Evolutionary conservation across 1,139 yeast genomes (phyloP).

Genomic region (Lodderomyces oxycetoniae): DNA sequence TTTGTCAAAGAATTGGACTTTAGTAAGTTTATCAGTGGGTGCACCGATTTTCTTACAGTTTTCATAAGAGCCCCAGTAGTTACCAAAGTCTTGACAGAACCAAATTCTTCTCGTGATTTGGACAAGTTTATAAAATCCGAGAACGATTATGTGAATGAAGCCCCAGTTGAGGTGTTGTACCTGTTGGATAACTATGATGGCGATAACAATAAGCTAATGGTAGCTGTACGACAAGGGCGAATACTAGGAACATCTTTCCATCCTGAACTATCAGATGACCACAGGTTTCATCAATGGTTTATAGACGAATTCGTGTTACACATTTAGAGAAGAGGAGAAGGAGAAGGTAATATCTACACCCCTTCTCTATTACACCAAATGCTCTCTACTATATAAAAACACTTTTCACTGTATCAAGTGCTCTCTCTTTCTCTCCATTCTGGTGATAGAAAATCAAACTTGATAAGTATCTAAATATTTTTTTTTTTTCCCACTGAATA

Average conservation of each 20-base stretch:
- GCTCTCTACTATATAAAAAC: no score
- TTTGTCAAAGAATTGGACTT: constrained; percentile 51
- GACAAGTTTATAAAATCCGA: constrained; percentile 19
- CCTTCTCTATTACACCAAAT: no score
- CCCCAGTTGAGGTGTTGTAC: constrained; percentile 41
- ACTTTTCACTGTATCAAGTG: no score
- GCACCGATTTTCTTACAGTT: constrained; percentile 49
- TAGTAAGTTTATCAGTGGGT: constrained; percentile 40
- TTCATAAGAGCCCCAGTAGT: constrained; percentile 82
- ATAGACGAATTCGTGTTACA: constrained; percentile 56
- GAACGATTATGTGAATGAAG: constrained; percentile 24
- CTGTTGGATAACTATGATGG: constrained; percentile 20
- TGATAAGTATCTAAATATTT: no score
- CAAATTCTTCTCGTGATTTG: not conserved
- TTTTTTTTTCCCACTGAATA: no score
- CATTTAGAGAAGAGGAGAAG: no score
- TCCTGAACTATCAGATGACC: constrained; percentile 71
- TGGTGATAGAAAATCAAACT: no score
- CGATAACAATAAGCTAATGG: constrained; percentile 41
- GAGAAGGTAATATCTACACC: no score
- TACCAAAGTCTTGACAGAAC: constrained; percentile 30
- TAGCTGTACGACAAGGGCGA: constrained; percentile 69
- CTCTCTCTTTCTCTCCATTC: no score
- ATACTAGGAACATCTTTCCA: constrained; percentile 76
- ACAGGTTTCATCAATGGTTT: constrained; percentile 70